A percentile compares a stretch with the other conserved stretches of the same genome.
Conservation (phyloP, 306 rosid genomes). For the Albizia julibrissin region DNA sequence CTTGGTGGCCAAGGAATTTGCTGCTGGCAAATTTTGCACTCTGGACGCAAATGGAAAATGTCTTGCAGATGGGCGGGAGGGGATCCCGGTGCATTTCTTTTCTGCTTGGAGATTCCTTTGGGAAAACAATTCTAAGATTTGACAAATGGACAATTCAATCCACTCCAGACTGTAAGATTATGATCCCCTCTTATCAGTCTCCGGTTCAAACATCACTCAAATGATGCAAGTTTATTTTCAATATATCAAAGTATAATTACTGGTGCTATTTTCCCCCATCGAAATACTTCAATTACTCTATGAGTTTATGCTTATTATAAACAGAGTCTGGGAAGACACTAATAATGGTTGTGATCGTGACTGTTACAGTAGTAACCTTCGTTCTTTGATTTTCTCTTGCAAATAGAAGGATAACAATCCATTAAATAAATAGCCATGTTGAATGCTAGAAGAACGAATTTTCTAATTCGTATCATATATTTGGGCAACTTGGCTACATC, state of each 20-base stretch:
- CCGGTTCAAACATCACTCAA: neutral
- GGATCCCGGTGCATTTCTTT: conserved; percentile 64
- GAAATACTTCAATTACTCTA: too few relatives aligned
- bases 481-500: conserved; percentile 67
- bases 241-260: too few relatives aligned
- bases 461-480: conserved; percentile 47
- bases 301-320: too few relatives aligned
- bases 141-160: neutral
- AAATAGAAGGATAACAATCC: neutral
- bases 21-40: conserved; percentile 48
- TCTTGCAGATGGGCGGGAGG: conserved; percentile 69
- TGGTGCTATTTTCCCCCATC: neutral
- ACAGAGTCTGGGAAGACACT: too few relatives aligned
- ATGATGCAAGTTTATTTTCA: neutral
- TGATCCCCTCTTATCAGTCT: neutral
- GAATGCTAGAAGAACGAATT: neutral
- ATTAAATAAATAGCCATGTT: too few relatives aligned
- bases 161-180: neutral
- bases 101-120: conserved; percentile 80
- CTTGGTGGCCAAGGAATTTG: conserved; percentile 46
- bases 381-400: too few relatives aligned
- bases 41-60: conserved; percentile 49
- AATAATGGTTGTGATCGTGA: neutral
- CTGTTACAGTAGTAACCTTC: too few relatives aligned
- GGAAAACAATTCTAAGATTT: neutral